Percentiles rank a stretch among this genome's conserved stretches.
These are phyloP conservation scores for Ensete ventricosum DNA, from an alignment of 176 grass and related monocot species.

Conservation along the genomic window DNA sequence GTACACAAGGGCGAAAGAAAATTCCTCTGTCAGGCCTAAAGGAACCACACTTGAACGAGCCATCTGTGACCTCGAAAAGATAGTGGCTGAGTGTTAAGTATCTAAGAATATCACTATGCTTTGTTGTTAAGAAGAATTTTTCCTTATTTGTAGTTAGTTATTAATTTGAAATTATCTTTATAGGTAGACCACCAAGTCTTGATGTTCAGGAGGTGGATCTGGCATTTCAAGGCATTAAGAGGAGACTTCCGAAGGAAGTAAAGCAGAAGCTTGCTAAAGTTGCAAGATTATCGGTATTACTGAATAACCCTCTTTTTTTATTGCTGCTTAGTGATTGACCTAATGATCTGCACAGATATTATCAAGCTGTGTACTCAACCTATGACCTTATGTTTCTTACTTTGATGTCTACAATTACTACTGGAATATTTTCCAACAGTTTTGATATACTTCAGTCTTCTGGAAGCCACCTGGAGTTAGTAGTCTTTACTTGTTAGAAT, in stretches of 20 bases:
- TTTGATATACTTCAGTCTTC: background rate
- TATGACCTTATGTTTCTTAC: background rate
- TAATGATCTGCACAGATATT: background rate
- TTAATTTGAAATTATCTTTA: slow-evolving; percentile 38
- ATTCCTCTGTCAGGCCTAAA: slow-evolving; percentile 76
- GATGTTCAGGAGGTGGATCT: slow-evolving; percentile 77
- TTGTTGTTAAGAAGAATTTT: background rate
- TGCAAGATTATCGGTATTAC: slow-evolving; percentile 92
- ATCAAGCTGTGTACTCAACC: background rate
- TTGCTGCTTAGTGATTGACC: background rate
- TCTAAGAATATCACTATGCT: background rate
- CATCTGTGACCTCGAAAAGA: slow-evolving; percentile 82
- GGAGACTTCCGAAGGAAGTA: slow-evolving; percentile 83
- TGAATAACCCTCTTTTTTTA: slow-evolving; percentile 10
- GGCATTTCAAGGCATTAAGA: slow-evolving; percentile 59
- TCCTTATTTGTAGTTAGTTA: slow-evolving; percentile 28
- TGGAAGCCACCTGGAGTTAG: background rate
- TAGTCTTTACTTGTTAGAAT: slow-evolving; percentile 14
- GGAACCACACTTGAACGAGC: slow-evolving; percentile 91
- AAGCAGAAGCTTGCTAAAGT: slow-evolving; percentile 96
- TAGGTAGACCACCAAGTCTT: slow-evolving; percentile 59
- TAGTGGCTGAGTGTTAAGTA: slow-evolving; percentile 73
- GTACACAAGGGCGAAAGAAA: slow-evolving; percentile 39
- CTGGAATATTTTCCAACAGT: background rate
- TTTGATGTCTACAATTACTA: background rate